Percentiles rank a stretch among this genome's conserved stretches.
These are phyloP conservation scores for Ganoderma lingzhi DNA, from an alignment of 1,284 basidiomycete genomes.

Conservation along the genomic window DNA sequence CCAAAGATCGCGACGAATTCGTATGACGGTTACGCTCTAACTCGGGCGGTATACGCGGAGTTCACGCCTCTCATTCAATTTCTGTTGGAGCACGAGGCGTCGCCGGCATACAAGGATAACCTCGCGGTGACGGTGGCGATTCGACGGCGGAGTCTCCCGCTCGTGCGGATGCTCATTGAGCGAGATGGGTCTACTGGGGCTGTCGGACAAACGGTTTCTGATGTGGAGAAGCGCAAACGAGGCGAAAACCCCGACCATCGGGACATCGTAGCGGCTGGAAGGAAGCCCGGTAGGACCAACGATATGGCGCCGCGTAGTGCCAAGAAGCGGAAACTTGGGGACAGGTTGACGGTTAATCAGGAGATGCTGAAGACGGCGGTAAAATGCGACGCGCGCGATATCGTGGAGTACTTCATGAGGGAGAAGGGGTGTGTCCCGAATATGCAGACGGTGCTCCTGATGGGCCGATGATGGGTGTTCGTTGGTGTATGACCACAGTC, in stretches of 20 bases:
- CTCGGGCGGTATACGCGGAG: slow-evolving; percentile 73
- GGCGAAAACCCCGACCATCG: neutral
- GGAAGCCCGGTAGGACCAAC: slow-evolving; percentile 26
- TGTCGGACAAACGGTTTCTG: no score
- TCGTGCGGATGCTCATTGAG: slow-evolving; percentile 83
- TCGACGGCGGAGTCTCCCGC: slow-evolving; percentile 65
- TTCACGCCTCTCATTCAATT: slow-evolving; percentile 72
- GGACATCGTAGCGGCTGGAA: neutral
- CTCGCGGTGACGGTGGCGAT: slow-evolving; percentile 83
- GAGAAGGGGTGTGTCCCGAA: slow-evolving; percentile 83
- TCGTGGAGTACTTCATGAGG: slow-evolving; percentile 74
- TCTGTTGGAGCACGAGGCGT: slow-evolving; percentile 76
- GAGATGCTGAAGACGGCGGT: slow-evolving; percentile 73
- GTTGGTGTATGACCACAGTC: neutral
- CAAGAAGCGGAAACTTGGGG: slow-evolving; percentile 64
- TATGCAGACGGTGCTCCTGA: slow-evolving; percentile 67
- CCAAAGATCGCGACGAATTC: slow-evolving; percentile 60
- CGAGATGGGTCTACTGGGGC: slow-evolving; percentile 41
- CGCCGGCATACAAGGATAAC: slow-evolving; percentile 64
- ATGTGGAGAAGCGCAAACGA: slow-evolving; percentile 20
- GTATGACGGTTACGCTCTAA: slow-evolving; percentile 80
- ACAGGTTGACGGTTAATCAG: slow-evolving; percentile 63
- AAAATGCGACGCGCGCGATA: slow-evolving; percentile 67
- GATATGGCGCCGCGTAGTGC: slow-evolving; percentile 30
- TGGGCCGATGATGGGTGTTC: slow-evolving; percentile 39